These are phyloP conservation scores for Xenoacremonium recifei DNA, from an alignment of 2,329 filamentous ascomycete genomes.

Conservation along the genomic window DNA sequence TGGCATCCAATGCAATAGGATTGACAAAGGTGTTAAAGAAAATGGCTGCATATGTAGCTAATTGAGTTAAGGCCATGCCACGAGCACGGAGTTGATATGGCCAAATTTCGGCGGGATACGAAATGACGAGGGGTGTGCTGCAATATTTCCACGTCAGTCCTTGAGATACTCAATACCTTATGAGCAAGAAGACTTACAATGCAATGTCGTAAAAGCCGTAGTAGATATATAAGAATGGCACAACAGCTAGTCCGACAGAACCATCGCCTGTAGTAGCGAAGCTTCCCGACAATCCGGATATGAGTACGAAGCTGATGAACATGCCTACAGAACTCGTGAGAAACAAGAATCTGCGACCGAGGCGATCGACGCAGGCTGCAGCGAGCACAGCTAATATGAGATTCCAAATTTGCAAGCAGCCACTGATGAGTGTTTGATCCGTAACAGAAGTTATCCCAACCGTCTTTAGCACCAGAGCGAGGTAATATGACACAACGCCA, in stretches of 20 bases:
- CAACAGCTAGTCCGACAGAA: conserved; percentile 1
- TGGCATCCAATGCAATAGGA: conserved; percentile 10
- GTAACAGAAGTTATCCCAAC: conserved; percentile 37
- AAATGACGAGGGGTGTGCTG: conserved; percentile 7
- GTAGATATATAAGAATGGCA: conserved; percentile 6
- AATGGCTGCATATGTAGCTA: conserved; percentile 5
- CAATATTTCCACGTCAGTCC: background rate
- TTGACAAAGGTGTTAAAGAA: conserved; percentile 14
- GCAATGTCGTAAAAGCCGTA: conserved; percentile 14
- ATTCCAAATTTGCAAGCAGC: conserved; percentile 29
- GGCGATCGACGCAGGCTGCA: conserved; percentile 21
- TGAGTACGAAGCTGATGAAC: conserved; percentile 18
- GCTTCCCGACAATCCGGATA: conserved; percentile 26
- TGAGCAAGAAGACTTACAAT: conserved; percentile 2
- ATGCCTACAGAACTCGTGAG: conserved; percentile 9
- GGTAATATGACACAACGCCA: conserved; percentile 28
- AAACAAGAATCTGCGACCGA: conserved; percentile 12
- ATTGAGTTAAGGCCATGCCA: conserved; percentile 8
- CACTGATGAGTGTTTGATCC: conserved; percentile 27
- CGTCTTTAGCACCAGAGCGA: conserved; percentile 35
- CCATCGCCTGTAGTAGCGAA: conserved; percentile 7
- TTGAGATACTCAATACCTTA: background rate
- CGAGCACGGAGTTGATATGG: conserved; percentile 14
- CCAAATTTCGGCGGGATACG: conserved; percentile 24
- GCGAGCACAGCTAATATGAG: conserved; percentile 34